A percentile compares a stretch with the other conserved stretches of the same genome.
Conservation (phyloP, 768 basidiomycete genomes). For the Collybia nuda region DNA sequence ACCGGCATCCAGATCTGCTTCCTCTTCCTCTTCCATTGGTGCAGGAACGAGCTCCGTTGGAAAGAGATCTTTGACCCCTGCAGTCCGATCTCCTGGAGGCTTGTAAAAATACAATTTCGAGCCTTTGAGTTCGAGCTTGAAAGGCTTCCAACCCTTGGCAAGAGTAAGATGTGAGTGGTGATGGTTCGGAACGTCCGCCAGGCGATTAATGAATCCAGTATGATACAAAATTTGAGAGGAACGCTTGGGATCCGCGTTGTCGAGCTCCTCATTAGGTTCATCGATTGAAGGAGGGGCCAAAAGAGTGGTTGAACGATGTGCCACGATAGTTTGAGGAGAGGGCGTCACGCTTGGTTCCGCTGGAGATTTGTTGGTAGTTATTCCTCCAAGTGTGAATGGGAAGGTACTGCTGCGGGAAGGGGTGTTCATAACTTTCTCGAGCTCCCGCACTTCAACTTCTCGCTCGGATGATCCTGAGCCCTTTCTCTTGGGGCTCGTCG, state of each 20-base stretch:
- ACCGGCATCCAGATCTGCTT: conserved; percentile 15
- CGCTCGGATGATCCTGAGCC: conserved; percentile 42
- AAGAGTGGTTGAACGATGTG: conserved; percentile 27
- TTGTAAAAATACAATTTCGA: conserved; percentile 88
- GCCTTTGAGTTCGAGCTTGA: conserved; percentile 81
- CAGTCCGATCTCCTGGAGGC: conserved; percentile 65
- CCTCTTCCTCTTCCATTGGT: conserved; percentile 48
- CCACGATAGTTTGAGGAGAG: conserved; percentile 1
- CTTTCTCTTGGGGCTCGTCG: conserved; percentile 58
- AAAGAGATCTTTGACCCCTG: conserved; percentile 73
- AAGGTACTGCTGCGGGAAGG: conserved; percentile 10
- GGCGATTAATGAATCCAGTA: conserved; percentile 74
- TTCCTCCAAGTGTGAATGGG: conserved; percentile 10
- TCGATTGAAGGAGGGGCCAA: conserved; percentile 51
- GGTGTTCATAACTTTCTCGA: conserved; percentile 6
- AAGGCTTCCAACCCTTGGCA: conserved; percentile 83
- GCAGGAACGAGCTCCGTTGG: conserved; percentile 61
- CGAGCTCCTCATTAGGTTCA: conserved; percentile 35
- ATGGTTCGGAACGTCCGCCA: conserved; percentile 50
- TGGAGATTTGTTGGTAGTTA: conserved; percentile 1
- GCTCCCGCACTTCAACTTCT: conserved; percentile 24
- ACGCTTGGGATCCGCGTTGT: conserved; percentile 43
- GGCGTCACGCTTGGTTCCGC: conserved; percentile 3
- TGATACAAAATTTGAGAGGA: conserved; percentile 79
- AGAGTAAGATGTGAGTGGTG: conserved; percentile 35